Evolutionary conservation across 768 basidiomycete genomes (phyloP).

Genomic region (Tulasnella sp.): DNA sequence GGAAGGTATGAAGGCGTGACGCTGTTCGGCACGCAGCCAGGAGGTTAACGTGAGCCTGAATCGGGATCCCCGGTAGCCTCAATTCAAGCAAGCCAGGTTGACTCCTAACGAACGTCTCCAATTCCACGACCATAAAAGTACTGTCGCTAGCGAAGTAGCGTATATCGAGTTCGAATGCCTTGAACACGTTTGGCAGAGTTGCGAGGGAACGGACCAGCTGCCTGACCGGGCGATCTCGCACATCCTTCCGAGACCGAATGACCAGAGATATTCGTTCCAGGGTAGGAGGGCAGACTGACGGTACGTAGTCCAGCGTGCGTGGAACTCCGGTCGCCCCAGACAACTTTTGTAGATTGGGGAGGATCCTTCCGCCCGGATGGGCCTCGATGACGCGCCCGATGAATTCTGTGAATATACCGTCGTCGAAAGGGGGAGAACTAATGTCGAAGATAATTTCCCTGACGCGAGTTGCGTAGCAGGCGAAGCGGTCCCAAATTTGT

Average conservation of each 20-base stretch:
- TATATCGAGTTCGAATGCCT: neutral
- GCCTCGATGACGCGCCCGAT: too few relatives aligned
- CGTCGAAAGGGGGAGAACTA: too few relatives aligned
- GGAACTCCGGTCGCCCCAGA: neutral
- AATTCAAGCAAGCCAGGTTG: neutral
- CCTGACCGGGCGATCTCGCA: neutral
- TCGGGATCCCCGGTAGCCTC: neutral
- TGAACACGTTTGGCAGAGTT: neutral
- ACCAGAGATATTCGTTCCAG: neutral
- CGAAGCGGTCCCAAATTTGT: too few relatives aligned
- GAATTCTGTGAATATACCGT: too few relatives aligned
- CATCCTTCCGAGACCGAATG: neutral
- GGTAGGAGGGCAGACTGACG: neutral
- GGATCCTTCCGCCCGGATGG: neutral
- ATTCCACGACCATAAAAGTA: neutral
- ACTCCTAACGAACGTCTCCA: neutral
- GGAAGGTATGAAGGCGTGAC: neutral
- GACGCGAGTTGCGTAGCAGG: too few relatives aligned
- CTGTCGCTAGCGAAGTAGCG: fast-evolving
- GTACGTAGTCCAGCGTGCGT: neutral
- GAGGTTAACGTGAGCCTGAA: neutral
- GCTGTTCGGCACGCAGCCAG: neutral
- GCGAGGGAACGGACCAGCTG: neutral
- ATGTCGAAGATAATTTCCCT: too few relatives aligned
- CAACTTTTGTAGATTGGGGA: neutral